phyloP scores from a whole-genome alignment of 305 asterid species.

The Solanum hybrid region DNA sequence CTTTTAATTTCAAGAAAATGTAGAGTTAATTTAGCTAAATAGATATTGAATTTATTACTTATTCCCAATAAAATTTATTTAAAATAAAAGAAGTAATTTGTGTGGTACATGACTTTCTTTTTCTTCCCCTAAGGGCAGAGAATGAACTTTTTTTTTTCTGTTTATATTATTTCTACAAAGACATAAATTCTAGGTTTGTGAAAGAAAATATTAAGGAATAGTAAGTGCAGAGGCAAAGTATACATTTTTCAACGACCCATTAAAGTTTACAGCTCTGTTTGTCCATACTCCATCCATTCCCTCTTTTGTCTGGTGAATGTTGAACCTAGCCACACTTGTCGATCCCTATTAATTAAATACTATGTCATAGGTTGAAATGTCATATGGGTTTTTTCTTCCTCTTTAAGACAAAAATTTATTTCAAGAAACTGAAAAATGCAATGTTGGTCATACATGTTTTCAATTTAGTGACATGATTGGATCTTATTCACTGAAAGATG shows the following conservation, averaged over 20 bases:
- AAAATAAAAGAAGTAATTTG: background rate
- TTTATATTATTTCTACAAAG: conserved; percentile 32
- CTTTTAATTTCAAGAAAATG: background rate
- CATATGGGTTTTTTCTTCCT: background rate
- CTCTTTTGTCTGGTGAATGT: background rate
- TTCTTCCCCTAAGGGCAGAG: conserved; percentile 9
- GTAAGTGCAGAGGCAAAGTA: conserved; percentile 31
- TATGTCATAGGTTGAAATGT: background rate
- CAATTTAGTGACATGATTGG: background rate
- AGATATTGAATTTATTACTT: background rate
- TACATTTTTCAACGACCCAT: conserved; percentile 35
- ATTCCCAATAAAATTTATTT: background rate
- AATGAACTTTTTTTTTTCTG: conserved; percentile 14
- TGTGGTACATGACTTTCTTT: background rate
- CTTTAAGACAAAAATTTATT: background rate
- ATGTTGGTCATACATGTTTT: background rate
- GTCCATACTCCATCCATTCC: conserved; percentile 10
- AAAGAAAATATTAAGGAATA: conserved; percentile 27
- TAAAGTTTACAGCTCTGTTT: conserved; percentile 49
- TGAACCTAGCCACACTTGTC: conserved; percentile 9
- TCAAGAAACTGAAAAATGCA: background rate
- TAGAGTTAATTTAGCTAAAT: background rate
- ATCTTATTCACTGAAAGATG: background rate
- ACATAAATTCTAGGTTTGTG: conserved; percentile 53
- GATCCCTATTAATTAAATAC: background rate